Evolutionary conservation across 2,329 filamentous ascomycete genomes (phyloP), one percentile per base, ranked within the genome.

Genomic region (Knufia petricola): DNA sequence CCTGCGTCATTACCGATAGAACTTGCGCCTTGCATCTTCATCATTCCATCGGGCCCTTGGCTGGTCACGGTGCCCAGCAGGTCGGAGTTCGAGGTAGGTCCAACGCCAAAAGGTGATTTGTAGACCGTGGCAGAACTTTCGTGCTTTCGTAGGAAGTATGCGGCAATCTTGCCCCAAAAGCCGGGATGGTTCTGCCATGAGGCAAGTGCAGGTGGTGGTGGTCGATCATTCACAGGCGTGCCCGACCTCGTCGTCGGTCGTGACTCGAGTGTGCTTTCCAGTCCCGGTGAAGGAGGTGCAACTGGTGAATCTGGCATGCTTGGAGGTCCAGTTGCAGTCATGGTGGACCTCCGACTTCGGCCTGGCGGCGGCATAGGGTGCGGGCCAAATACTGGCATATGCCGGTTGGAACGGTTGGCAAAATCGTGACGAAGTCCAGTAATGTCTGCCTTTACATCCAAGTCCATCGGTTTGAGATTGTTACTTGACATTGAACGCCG

Each of bases 101-200:
- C 32, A 20, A 47, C 44, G 3, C 46, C 42, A 38, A 59, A 59
- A 4, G 56, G 56, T 12, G 50, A 53, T 26, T 44, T 50, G 30
- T 59, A 59, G 17, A 56, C 50, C 28, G 52, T 59, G 13, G 54
- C 53, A 17, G 51, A 42, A 9, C 40, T 45, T 13, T 56, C 45
- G 38, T 57, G 55, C 24, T 57, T 57, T 24, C 47, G 42, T 20
- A 55, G 54, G 43, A 55, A 59, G 42, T 59, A 57, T 10, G 38
- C 44, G 4, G 55, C 47, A 4, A 59, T 52, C 36, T 51, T 51
- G 34, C 52, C 54, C 56, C 56, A 59, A 31, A 59, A 59, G 3
- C 56, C 56, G n/a, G 52, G 55, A 13, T 49, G 46, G 10, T 39
- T 44, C 15, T 52, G 49, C 56, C 56, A 59, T 24, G 54, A 49